phyloP scores from a whole-genome alignment of 352 stramenopile genomes.

The Phytophthora macrochlamydospora region DNA sequence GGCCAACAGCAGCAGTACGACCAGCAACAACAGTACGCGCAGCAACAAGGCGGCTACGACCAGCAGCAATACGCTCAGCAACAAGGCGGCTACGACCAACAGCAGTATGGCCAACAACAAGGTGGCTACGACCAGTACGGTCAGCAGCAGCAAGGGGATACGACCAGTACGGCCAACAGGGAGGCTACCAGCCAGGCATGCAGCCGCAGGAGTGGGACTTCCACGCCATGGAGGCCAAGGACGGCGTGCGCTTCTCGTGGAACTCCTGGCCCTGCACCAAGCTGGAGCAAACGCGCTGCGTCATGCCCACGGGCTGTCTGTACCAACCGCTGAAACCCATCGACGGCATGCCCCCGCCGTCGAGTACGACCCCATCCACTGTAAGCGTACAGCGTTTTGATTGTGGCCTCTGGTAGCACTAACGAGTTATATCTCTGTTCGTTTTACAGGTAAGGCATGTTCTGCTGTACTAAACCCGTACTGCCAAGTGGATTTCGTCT shows the following conservation, averaged over 20 bases:
- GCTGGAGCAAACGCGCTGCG: conserved; percentile 97
- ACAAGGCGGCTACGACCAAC: conserved; percentile 45
- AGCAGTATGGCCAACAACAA: conserved; percentile 37
- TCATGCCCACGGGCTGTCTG: conserved; percentile 95
- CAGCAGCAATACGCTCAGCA: conserved; percentile 48
- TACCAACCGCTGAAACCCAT: conserved; percentile 99
- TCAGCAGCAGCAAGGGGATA: conserved; percentile 47
- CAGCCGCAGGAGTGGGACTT: conserved; percentile 89
- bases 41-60: conserved; percentile 38
- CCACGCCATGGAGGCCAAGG: conserved; percentile 82
- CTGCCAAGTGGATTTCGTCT: conserved; percentile 98
- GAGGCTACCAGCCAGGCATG: conserved; percentile 53
- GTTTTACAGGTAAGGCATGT: conserved; percentile 74
- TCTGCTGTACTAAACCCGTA: conserved; percentile 98
- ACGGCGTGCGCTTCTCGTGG: conserved; percentile 98
- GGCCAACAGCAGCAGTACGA: conserved; percentile 48
- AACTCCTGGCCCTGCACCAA: conserved; percentile 98
- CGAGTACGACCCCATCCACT: conserved; percentile 99
- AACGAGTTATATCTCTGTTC: too few relatives aligned
- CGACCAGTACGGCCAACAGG: conserved; percentile 60
- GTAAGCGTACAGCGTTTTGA: conserved; percentile 42
- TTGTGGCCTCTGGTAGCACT: too few relatives aligned
- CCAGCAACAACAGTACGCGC: conserved; percentile 41
- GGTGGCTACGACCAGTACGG: conserved; percentile 43
- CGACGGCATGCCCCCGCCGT: conserved; percentile 92